Conservation (phyloP, 2,329 filamentous ascomycete species). For the Xenoacremonium recifei region DNA sequence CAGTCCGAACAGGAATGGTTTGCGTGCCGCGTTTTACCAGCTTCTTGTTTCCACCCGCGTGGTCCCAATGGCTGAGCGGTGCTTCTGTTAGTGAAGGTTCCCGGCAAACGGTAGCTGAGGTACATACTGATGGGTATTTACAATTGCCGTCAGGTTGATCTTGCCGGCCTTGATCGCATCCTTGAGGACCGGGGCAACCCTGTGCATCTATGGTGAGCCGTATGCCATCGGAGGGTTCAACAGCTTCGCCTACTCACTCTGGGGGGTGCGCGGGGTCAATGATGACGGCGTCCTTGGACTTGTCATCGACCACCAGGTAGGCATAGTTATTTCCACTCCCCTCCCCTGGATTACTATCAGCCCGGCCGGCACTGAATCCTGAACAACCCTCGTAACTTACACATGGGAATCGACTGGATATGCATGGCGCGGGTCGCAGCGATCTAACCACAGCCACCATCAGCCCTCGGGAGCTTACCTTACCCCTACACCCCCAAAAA, state of each 20-base stretch:
- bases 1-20: too few relatives aligned
- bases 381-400: too few relatives aligned
- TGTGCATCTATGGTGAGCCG: conserved; percentile 26
- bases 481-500: conserved; percentile 2
- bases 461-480: not conserved
- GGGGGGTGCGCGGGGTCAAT: conserved; percentile 78
- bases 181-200: conserved; percentile 65
- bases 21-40: conserved; percentile 68
- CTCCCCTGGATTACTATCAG: conserved; percentile 71
- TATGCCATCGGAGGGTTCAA: not conserved
- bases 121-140: conserved; percentile 96
- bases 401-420: conserved; percentile 87
- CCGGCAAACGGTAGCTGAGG: too few relatives aligned
- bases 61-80: conserved; percentile 76
- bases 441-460: conserved; percentile 6
- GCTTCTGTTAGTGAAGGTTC: too few relatives aligned
- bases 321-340: conserved; percentile 81
- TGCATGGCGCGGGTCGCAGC: conserved; percentile 58
- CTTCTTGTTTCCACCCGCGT: conserved; percentile 86
- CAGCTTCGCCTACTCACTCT: conserved; percentile 55
- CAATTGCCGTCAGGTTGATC: conserved; percentile 83
- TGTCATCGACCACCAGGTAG: conserved; percentile 77
- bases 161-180: conserved; percentile 67
- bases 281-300: conserved; percentile 73
- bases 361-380: not conserved